These are phyloP conservation scores for Ceratobasidium papillatum DNA, from an alignment of 1,284 basidiomycete genomes.

Conservation along the genomic window DNA sequence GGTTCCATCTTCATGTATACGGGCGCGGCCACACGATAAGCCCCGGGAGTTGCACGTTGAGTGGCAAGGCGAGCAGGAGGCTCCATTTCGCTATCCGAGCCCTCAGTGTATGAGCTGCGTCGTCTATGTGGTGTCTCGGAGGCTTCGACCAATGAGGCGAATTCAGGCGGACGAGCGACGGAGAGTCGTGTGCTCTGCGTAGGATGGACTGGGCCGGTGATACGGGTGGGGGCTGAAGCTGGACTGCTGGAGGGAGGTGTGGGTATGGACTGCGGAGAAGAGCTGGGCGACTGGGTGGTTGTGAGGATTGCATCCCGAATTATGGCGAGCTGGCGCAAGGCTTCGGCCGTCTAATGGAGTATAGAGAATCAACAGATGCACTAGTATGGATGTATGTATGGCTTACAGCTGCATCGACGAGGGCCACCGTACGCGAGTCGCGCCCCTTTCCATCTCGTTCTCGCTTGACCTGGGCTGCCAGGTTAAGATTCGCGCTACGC, in stretches of 20 bases:
- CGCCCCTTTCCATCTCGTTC: conserved; percentile 69
- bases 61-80: background rate
- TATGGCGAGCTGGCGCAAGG: conserved; percentile 35
- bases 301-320: conserved; percentile 35
- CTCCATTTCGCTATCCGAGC: conserved; percentile 27
- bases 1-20: background rate
- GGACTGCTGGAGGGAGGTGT: conserved; percentile 34
- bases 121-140: conserved; percentile 20
- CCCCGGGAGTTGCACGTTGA: background rate
- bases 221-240: conserved; percentile 12
- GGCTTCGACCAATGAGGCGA: conserved; percentile 9
- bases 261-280: conserved; percentile 27
- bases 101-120: conserved; percentile 18
- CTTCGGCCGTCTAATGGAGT: conserved; percentile 24
- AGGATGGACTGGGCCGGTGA: conserved; percentile 25
- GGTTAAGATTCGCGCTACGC: conserved; percentile 78
- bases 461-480: conserved; percentile 75
- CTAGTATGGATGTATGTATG: background rate
- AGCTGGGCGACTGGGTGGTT: background rate
- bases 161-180: conserved; percentile 34
- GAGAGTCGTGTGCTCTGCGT: conserved; percentile 16
- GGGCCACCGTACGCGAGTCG: conserved; percentile 64
- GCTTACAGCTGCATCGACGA: conserved; percentile 76
- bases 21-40: background rate
- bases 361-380: background rate